These are phyloP conservation scores for Pinus albicaulis DNA, from an alignment of 75 land plant species.

Conservation along the genomic window DNA sequence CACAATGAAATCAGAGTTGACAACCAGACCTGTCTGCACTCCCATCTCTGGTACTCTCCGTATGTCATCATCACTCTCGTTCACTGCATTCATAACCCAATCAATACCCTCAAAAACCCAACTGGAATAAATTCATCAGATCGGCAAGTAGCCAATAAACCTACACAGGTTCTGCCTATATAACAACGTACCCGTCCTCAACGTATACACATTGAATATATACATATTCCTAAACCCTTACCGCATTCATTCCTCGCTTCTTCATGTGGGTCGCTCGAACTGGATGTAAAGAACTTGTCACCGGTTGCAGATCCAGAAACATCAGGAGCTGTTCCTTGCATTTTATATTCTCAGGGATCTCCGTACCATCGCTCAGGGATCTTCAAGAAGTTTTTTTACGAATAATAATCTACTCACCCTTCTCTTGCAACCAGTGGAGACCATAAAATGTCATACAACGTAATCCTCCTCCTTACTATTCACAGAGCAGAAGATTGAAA, in stretches of 20 bases:
- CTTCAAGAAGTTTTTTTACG: neutral
- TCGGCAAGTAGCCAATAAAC: neutral
- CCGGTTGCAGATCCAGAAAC: constrained; percentile 1
- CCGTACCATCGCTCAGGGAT: neutral
- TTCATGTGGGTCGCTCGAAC: constrained; percentile 9
- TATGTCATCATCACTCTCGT: constrained; percentile 4
- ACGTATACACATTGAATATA: neutral
- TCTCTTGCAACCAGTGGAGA: too few species aligned
- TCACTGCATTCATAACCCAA: neutral
- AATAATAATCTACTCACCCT: too few species aligned
- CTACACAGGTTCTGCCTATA: too few species aligned
- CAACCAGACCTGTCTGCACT: neutral
- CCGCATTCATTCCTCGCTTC: neutral
- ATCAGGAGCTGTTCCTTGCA: constrained; percentile 3
- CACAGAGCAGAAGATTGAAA: neutral
- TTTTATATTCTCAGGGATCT: neutral
- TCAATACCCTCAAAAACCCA: neutral
- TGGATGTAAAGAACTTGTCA: neutral
- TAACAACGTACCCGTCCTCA: neutral
- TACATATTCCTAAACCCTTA: neutral
- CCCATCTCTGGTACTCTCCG: constrained; percentile 11
- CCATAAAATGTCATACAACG: neutral
- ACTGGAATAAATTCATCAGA: neutral
- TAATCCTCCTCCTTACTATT: neutral
- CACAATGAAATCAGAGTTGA: neutral